Evolutionary conservation across 1,284 basidiomycete species (phyloP).

Genomic region (Athelia psychrophila): DNA sequence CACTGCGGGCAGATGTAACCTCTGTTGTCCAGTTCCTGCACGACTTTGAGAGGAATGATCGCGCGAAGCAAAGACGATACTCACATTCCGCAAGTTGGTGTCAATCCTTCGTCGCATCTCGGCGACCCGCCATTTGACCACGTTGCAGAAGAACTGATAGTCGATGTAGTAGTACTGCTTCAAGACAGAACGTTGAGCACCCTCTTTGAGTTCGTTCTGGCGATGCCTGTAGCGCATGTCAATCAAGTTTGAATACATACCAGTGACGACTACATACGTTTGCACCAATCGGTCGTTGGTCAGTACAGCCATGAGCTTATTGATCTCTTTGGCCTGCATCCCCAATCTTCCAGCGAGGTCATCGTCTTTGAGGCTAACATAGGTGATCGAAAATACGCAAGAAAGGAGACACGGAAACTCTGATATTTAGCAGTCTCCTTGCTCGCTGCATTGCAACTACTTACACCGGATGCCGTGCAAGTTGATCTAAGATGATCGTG

Average conservation of each 20-base stretch:
- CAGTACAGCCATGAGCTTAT: conserved; percentile 87
- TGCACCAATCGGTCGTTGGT: conserved; percentile 83
- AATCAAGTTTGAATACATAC: neutral
- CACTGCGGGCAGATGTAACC: conserved; percentile 95
- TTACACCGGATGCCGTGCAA: conserved; percentile 90
- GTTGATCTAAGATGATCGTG: conserved; percentile 90
- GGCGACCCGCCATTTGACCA: conserved; percentile 97
- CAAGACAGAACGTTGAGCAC: conserved; percentile 75
- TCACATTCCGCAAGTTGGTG: conserved; percentile 78
- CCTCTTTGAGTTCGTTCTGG: conserved; percentile 84
- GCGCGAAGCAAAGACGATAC: conserved; percentile 18
- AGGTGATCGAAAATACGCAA: conserved; percentile 20
- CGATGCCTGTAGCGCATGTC: conserved; percentile 6
- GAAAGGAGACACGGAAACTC: conserved; percentile 10
- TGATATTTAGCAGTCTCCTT: conserved; percentile 15
- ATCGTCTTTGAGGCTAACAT: conserved; percentile 81
- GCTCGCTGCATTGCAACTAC: conserved; percentile 39
- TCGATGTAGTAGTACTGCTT: conserved; percentile 96
- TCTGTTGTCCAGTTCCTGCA: conserved; percentile 89
- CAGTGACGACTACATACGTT: conserved; percentile 53
- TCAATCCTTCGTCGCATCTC: conserved; percentile 92
- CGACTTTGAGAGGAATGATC: conserved; percentile 7
- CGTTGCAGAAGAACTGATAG: conserved; percentile 93
- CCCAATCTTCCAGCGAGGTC: conserved; percentile 88
- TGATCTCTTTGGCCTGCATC: conserved; percentile 89